Percentiles rank a stretch among this genome's conserved stretches.
phyloP scores from a whole-genome alignment of 2,329 filamentous ascomycete species.

The Sporothrix brasiliensis region DNA sequence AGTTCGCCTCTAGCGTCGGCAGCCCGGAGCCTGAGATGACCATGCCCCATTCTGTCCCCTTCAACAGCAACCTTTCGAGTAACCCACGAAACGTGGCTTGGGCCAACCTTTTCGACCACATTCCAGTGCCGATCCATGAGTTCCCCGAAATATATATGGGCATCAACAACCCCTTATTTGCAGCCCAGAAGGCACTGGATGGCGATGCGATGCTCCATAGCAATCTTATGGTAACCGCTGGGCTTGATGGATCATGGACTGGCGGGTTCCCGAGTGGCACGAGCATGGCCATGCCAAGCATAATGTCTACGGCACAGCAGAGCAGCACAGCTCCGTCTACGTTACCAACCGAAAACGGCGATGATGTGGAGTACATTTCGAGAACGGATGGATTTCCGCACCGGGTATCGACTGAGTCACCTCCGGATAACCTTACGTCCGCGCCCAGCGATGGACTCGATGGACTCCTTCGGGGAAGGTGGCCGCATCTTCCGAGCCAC shows the following conservation, averaged over 20 bases:
- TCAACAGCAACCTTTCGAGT: not conserved
- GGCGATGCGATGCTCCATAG: constrained; percentile 21
- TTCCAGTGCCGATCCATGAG: constrained; percentile 3
- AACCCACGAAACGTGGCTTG: constrained; percentile 24
- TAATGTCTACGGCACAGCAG: constrained; percentile 12
- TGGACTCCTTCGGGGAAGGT: constrained; percentile 6
- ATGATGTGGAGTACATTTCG: constrained; percentile 23
- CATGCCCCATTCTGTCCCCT: not conserved
- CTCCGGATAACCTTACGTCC: not conserved
- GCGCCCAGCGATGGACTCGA: not conserved
- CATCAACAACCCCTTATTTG: constrained; percentile 39
- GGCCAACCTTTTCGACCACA: constrained; percentile 30
- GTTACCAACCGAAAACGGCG: not conserved
- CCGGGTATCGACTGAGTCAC: not conserved
- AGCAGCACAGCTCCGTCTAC: not conserved
- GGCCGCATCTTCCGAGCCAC: constrained; percentile 7
- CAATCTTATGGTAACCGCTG: constrained; percentile 22
- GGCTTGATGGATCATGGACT: constrained; percentile 21
- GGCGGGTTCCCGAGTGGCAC: not conserved
- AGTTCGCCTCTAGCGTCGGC: constrained; percentile 21
- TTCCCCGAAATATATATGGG: constrained; percentile 35
- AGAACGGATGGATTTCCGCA: constrained; percentile 11
- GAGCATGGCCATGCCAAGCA: constrained; percentile 11
- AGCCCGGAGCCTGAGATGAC: constrained; percentile 22
- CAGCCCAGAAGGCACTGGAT: constrained; percentile 26